Percentiles rank a stretch among this genome's conserved stretches.
These are phyloP conservation scores for Graphilbum ipis-grandicollis DNA, from an alignment of 2,329 filamentous ascomycete genomes.

Conservation along the genomic window DNA sequence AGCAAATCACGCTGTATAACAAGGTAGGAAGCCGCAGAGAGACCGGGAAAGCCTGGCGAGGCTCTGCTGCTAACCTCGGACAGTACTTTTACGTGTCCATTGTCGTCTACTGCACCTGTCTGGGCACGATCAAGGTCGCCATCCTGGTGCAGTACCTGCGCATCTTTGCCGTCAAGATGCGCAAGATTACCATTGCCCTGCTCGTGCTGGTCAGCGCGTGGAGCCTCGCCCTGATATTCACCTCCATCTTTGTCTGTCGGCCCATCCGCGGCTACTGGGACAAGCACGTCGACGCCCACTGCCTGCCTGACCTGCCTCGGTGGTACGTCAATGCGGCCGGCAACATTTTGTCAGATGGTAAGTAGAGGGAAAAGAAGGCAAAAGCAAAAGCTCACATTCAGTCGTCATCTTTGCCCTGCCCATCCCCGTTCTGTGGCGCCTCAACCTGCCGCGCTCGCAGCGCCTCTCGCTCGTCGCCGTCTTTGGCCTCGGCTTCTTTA, in stretches of 20 bases:
- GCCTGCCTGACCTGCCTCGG: constrained; percentile 17
- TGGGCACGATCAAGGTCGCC: constrained; percentile 18
- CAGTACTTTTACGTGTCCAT: constrained; percentile 21
- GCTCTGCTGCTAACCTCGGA: no score
- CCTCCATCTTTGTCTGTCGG: constrained; percentile 17
- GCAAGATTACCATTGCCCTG: constrained; percentile 13
- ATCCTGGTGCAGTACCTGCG: constrained; percentile 22
- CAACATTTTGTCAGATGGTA: constrained; percentile 19
- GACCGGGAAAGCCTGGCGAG: no score
- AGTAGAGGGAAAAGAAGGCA: no score
- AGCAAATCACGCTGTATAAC: constrained; percentile 4
- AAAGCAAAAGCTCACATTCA: no score
- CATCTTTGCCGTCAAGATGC: constrained; percentile 17
- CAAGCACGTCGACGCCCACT: constrained; percentile 11
- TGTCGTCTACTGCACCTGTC: constrained; percentile 18
- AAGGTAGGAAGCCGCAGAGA: not conserved
- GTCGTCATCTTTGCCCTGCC: constrained; percentile 19
- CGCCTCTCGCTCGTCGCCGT: constrained; percentile 15
- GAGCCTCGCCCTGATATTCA: constrained; percentile 19
- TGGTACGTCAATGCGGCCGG: constrained; percentile 21
- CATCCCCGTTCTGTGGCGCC: constrained; percentile 15
- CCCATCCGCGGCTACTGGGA: constrained; percentile 20
- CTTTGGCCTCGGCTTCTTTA: constrained; percentile 22
- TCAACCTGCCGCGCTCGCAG: constrained; percentile 13
- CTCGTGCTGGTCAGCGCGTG: constrained; percentile 17